Conservation (phyloP, 768 basidiomycete species). For the Lentinula sp. region DNA sequence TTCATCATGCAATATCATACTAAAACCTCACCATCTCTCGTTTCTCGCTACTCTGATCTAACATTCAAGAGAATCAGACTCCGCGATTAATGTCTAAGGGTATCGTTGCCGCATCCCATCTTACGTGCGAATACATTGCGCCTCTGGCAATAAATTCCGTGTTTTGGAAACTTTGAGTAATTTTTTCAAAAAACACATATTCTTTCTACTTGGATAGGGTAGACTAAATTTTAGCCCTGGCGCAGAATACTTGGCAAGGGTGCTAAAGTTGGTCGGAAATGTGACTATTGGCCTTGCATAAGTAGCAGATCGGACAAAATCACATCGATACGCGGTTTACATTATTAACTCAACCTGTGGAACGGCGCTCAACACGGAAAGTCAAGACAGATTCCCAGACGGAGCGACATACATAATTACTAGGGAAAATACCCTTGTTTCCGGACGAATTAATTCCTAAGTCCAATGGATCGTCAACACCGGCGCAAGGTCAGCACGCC, state of each 20-base stretch:
- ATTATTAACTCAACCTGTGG: constrained; percentile 42
- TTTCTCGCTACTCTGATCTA: neutral
- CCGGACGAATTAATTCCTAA: constrained; percentile 56
- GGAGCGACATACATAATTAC: constrained; percentile 66
- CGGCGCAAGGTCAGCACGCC: neutral
- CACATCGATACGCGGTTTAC: constrained; percentile 16
- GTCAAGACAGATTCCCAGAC: neutral
- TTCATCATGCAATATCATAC: neutral
- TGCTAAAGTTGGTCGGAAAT: no score
- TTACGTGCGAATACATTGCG: neutral
- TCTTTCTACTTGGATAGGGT: no score
- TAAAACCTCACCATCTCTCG: neutral
- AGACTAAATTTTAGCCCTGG: no score
- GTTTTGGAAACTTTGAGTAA: no score
- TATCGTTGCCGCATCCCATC: neutral
- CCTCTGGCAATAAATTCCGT: no score
- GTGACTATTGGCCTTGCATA: no score
- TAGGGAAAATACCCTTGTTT: constrained; percentile 77
- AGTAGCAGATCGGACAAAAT: no score
- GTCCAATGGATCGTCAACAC: constrained; percentile 14
- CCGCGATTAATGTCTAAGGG: neutral
- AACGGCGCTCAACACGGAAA: neutral
- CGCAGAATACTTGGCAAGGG: no score
- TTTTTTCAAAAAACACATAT: no score
- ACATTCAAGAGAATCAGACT: neutral